A percentile compares a stretch with the other conserved stretches of the same genome.
Evolutionary conservation across 2,329 filamentous ascomycete genomes (phyloP).

Genomic region (Epicoccum sorghinum): DNA sequence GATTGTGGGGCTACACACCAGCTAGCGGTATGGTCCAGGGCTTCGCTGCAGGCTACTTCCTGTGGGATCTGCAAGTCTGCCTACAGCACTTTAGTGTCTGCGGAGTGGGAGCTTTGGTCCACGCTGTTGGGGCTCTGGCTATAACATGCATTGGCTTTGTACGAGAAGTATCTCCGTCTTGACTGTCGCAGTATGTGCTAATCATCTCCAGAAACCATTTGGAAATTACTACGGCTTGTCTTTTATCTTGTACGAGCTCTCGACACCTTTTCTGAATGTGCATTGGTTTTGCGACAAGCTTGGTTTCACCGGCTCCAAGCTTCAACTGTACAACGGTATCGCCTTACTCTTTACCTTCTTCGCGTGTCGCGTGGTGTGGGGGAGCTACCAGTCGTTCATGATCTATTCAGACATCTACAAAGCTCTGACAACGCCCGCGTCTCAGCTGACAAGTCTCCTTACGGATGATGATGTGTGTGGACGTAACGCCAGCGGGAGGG

Average conservation of each 20-base stretch:
- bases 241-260: constrained; percentile 87
- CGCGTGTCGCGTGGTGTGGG: constrained; percentile 76
- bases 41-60: constrained; percentile 78
- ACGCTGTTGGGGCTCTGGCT: constrained; percentile 73
- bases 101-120: constrained; percentile 74
- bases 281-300: constrained; percentile 93
- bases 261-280: constrained; percentile 81
- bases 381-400: constrained; percentile 69
- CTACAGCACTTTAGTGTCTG: constrained; percentile 71
- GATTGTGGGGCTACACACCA: constrained; percentile 80
- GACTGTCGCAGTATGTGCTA: constrained; percentile 9
- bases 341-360: constrained; percentile 75
- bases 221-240: constrained; percentile 80
- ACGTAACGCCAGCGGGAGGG: constrained; percentile 48
- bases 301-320: constrained; percentile 73
- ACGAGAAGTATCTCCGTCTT: constrained; percentile 45
- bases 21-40: constrained; percentile 76
- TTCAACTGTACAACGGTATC: constrained; percentile 80
- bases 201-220: constrained; percentile 69
- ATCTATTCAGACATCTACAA: constrained; percentile 71
- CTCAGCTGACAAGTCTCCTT: constrained; percentile 20
- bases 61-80: constrained; percentile 80
- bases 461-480: constrained; percentile 52
- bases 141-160: constrained; percentile 83
- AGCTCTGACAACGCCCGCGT: constrained; percentile 40